Conservation (phyloP, 1,284 basidiomycete species). For the Lentinula novae-zelandiae region DNA sequence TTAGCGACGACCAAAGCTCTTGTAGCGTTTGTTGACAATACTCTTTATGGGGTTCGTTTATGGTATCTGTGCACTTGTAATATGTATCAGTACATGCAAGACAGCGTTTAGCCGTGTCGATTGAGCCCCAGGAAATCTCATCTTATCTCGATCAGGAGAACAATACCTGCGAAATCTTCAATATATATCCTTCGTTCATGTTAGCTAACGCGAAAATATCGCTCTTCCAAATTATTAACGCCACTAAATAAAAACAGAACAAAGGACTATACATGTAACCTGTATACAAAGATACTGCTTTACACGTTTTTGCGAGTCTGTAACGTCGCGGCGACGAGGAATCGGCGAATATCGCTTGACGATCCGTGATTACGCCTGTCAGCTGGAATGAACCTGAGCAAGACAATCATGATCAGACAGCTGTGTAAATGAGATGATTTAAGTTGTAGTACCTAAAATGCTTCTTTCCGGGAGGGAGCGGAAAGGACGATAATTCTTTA, state of each 20-base stretch:
- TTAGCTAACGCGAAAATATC: not conserved
- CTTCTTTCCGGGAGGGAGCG: not conserved
- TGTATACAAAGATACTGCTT: not conserved
- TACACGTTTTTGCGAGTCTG: not conserved
- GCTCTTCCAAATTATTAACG: not conserved
- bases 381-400: not conserved
- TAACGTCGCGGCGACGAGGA: not conserved
- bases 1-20: not conserved
- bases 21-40: no score
- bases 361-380: not conserved
- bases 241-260: not conserved
- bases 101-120: not conserved
- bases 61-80: no score
- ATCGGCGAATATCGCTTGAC: not conserved
- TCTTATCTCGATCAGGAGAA: slow-evolving; percentile 1
- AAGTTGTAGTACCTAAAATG: not conserved
- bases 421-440: not conserved
- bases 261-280: not conserved
- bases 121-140: not conserved
- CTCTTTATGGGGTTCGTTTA: no score
- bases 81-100: not conserved
- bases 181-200: not conserved
- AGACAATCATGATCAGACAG: not conserved
- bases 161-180: not conserved
- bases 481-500: not conserved